Conservation (phyloP, 2,329 filamentous ascomycete species). For the Pseudopyrenochaeta lycopersici region DNA sequence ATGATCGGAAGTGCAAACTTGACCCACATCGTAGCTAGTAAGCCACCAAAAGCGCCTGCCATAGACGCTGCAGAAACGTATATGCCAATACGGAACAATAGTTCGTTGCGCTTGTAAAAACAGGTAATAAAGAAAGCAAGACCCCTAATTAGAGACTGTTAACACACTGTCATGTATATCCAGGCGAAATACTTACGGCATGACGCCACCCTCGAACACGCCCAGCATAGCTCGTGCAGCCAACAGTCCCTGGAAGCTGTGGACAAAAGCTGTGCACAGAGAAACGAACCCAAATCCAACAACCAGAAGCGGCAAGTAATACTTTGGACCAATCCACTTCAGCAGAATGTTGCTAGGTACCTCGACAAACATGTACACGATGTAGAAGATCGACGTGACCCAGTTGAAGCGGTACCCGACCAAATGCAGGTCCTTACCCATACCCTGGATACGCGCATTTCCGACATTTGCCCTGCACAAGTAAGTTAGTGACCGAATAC, state of each 20-base stretch:
- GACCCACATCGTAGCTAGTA: constrained; percentile 62
- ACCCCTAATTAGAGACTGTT: constrained; percentile 43
- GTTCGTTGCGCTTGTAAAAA: constrained; percentile 66
- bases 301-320: constrained; percentile 63
- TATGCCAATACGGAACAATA: constrained; percentile 65
- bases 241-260: constrained; percentile 58
- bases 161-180: neutral
- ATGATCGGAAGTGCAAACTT: neutral
- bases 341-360: constrained; percentile 65
- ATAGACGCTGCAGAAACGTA: constrained; percentile 65
- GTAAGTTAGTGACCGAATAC: constrained; percentile 11
- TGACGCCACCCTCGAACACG: constrained; percentile 66
- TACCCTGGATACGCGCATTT: constrained; percentile 66
- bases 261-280: constrained; percentile 64
- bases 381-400: constrained; percentile 67
- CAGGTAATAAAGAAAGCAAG: constrained; percentile 65
- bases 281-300: constrained; percentile 65
- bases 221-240: constrained; percentile 61
- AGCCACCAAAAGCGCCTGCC: constrained; percentile 66
- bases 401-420: constrained; percentile 64
- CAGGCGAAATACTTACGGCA: constrained; percentile 52
- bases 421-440: constrained; percentile 60
- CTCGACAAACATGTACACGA: constrained; percentile 65
- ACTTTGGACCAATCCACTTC: constrained; percentile 63
- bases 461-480: constrained; percentile 55